Evolutionary conservation across 345 rosid species (phyloP).

Genomic region (Cardamine occulta): DNA sequence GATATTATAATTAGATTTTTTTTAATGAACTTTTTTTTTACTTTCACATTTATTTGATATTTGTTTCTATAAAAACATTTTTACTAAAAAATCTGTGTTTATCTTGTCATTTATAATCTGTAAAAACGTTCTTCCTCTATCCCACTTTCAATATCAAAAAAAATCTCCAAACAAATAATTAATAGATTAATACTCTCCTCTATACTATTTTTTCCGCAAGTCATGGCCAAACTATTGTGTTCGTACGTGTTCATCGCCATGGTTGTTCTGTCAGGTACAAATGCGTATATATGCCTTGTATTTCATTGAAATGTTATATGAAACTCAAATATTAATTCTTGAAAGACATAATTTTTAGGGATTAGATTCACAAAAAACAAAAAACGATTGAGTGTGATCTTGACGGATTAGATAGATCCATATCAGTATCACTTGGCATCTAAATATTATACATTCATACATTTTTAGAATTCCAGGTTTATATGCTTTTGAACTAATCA

Average conservation of each 20-base stretch:
- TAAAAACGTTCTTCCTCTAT: not conserved
- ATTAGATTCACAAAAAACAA: not conserved
- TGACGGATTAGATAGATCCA: not conserved
- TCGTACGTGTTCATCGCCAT: conserved; percentile 15
- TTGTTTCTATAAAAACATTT: not conserved
- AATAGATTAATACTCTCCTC: not conserved
- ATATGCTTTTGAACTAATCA: not conserved
- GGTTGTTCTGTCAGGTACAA: conserved; percentile 8
- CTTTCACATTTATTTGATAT: not conserved
- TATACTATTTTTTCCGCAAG: not conserved
- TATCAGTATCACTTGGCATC: not conserved
- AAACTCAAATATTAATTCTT: not conserved
- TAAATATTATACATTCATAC: not conserved
- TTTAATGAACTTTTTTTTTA: not conserved
- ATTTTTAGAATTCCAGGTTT: not conserved
- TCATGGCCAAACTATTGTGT: conserved; percentile 5
- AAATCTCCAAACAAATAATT: not conserved
- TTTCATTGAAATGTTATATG: not conserved
- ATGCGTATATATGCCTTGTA: not conserved
- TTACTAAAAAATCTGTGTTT: not conserved
- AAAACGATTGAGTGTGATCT: not conserved
- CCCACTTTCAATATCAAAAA: conserved; percentile 1
- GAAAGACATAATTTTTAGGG: not conserved
- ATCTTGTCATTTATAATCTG: not conserved
- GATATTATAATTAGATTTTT: not conserved